Base-by-base conservation (phyloP, 2,329 filamentous ascomycete genomes). In the Clarireedia sp. region DNA sequence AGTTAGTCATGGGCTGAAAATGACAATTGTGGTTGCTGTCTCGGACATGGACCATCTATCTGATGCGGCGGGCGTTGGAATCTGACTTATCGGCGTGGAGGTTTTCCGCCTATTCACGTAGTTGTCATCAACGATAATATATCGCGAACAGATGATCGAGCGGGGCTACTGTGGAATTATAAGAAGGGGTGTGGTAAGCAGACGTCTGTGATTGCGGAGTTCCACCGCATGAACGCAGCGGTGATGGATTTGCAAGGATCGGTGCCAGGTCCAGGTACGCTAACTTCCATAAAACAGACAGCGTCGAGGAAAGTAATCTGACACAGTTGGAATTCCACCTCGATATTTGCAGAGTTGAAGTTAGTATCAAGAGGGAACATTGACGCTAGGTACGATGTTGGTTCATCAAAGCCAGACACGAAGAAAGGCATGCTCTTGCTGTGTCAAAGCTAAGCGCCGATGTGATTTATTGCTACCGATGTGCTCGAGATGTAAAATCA, bases 391-490 rank as follows among this genome's bases (percentile, higher is more conserved):
- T 43, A 41, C 33, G 3, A 29, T 36, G 12, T 48, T 36, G 14
- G 50, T 57, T 16, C 38, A 54, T 29, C 44, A 48, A 12, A 57
- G 55, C 38, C 48, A 21, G 12, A 57, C 50, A 38, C 44, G 55
- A 21, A 38, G 56, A 21, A 66, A 65, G 50, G 52, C 63, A 9
- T 66, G 63, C 50, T 33, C 40, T 2, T 54, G 43, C 7, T 64
- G 63, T 33, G 60, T 64, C 14, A 61, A 62, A 44, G 57, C 61
- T 2, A 66, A 66, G 57, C 38, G 62, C 46, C 59, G 62, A 57
- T 65, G 63, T 36, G 62, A 66, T 49, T 57, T 64, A 36, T 54
- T 53, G 14, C 38, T 63, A 9, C 64, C 63, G 3, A 14, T 9
- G 9, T 66, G 62, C 52, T 49, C 54, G 8, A 58, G 63, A 29